Conservation (phyloP, 441 rosid genomes). For the Gossypium trilobum region DNA sequence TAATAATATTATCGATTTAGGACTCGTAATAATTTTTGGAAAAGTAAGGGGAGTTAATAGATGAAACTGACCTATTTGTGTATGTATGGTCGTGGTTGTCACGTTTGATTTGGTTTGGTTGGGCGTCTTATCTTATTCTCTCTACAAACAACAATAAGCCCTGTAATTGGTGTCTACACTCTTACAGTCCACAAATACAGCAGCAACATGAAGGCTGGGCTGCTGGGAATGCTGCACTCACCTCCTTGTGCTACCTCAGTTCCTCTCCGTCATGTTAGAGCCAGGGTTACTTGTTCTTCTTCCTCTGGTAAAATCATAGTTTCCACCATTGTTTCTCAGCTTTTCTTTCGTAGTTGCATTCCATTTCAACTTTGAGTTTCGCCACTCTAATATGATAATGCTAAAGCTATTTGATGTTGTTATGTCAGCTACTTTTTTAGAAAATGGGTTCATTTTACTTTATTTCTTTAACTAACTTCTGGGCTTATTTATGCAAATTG, state of each 20-base stretch:
- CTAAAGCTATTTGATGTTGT: not conserved
- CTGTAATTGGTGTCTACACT: not conserved
- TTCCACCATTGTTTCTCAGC: not conserved
- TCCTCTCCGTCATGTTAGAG: slow-evolving; percentile 23
- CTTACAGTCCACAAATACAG: not conserved
- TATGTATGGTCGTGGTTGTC: slow-evolving; percentile 10
- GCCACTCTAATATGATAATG: not conserved
- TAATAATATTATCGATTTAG: too few relatives aligned
- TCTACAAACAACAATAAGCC: not conserved
- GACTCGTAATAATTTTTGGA: too few relatives aligned
- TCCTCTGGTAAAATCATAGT: slow-evolving; percentile 24
- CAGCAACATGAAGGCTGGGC: slow-evolving; percentile 26
- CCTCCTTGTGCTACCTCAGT: slow-evolving; percentile 21
- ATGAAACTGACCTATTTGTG: too few relatives aligned
- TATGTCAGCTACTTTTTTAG: not conserved
- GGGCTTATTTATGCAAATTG: not conserved
- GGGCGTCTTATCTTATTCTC: slow-evolving; percentile 22
- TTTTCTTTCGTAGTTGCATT: not conserved
- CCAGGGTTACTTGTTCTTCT: slow-evolving; percentile 30
- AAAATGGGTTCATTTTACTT: not conserved
- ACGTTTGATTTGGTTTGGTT: not conserved
- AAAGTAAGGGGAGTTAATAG: too few relatives aligned
- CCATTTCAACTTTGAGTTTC: not conserved
- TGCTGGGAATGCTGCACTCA: slow-evolving; percentile 23
- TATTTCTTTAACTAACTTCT: not conserved